Base-by-base conservation (phyloP, 148 eudicot species). In the Persicaria maculosa region DNA sequence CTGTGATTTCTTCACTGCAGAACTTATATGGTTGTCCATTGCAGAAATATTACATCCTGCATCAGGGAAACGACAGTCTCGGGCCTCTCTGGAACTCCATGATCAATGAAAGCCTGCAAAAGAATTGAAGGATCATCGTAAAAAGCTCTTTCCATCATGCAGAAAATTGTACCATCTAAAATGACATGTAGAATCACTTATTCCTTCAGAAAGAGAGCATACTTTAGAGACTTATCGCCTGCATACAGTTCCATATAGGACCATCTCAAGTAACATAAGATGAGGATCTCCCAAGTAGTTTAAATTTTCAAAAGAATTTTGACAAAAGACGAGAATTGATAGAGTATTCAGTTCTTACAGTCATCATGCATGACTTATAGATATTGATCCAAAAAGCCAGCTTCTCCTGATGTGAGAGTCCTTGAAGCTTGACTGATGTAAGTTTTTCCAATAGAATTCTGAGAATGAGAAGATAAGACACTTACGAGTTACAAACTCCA, bases 331-430 rank as follows among this genome's bases (percentile, higher is more conserved):
- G 10, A 4, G 44, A 17, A 4, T 12, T 46, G 11, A 19, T 0
- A 2, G 47, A 43, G 10, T 5, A 16, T 65, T 65, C 17, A 40
- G 45, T 55, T 20, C 90, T 59, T 89, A 91, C 97, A 83, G 89
- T 91, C 94, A 91, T 88, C 90, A 91, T 85, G 84, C 94, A 91
- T 0, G 94, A 88, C 81, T 91, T 91, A 72, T 91, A 88, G 55
- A 85, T 84, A 79, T 91, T 91, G 69, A 91, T 88, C 97, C 97
- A 91, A 74, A 89, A 91, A 50, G 97, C 94, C 72, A 91, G 92
- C 82, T 86, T 89, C 74, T 86, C 92, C 75, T 89, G 97, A 75
- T 88, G 97, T 44, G 76, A 85, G 6, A 86, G 89, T 52, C 85
- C 83, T 71, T 85, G 81, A 75, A 88, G 81, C 36, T 83, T 79